Percentiles rank a stretch among this genome's conserved stretches.
These are phyloP conservation scores for Saturnispora kantuleensis DNA, from an alignment of 805 yeast genomes.

Conservation along the genomic window DNA sequence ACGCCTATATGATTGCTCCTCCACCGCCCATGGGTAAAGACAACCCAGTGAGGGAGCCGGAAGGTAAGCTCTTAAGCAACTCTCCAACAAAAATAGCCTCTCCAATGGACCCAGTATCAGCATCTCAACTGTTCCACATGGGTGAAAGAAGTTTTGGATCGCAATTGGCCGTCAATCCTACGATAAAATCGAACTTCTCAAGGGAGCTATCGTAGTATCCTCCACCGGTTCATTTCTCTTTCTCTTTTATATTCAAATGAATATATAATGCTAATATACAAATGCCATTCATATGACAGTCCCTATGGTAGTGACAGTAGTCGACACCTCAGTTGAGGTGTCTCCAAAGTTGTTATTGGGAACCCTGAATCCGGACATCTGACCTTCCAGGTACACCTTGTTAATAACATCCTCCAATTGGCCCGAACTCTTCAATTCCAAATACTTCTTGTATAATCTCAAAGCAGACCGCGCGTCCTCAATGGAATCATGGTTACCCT, in stretches of 20 bases:
- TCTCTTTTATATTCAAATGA: neutral
- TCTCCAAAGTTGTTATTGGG: slow-evolving; percentile 24
- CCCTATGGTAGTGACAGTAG: neutral
- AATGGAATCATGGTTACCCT: slow-evolving; percentile 92
- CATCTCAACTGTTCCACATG: slow-evolving; percentile 6
- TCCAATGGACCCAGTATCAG: neutral
- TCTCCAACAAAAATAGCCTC: neutral
- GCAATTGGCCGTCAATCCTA: neutral
- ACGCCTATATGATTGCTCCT: neutral
- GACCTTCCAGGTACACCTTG: slow-evolving; percentile 64
- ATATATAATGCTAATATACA: slow-evolving; percentile 5
- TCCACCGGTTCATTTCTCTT: neutral
- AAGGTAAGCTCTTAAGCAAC: neutral
- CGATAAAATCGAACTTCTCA: too few species aligned
- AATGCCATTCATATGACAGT: neutral
- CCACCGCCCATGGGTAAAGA: neutral
- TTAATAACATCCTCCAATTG: slow-evolving; percentile 53
- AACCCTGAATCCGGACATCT: slow-evolving; percentile 40
- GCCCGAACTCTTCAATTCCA: slow-evolving; percentile 49
- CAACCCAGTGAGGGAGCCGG: neutral
- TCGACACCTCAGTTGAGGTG: neutral
- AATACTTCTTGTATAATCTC: slow-evolving; percentile 60
- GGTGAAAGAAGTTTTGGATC: slow-evolving; percentile 8
- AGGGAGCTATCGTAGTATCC: too few species aligned
- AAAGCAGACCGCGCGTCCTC: slow-evolving; percentile 92